phyloP scores from a whole-genome alignment of 306 rosid species.

The Lathyrus tuberosus region DNA sequence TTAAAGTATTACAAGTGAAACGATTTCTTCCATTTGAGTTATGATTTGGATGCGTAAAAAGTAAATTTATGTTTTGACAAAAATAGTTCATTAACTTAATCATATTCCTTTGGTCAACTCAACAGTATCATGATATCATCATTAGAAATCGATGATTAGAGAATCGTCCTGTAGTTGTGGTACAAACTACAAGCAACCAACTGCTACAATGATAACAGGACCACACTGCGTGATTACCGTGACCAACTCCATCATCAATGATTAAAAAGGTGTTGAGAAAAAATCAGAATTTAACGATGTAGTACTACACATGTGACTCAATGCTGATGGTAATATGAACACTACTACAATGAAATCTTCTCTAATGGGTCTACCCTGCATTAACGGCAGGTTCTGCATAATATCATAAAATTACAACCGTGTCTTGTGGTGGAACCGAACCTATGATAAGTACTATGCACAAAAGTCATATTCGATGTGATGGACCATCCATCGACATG shows the following conservation, averaged over 20 bases:
- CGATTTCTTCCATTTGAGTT: neutral
- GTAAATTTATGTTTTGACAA: neutral
- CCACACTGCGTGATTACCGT: conserved; percentile 1
- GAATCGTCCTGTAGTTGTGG: neutral
- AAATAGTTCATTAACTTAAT: neutral
- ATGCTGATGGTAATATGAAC: too few species aligned
- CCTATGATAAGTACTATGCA: conserved; percentile 71
- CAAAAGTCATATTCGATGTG: conserved; percentile 60
- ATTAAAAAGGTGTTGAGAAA: conserved; percentile 4
- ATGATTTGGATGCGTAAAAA: neutral
- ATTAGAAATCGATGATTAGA: neutral
- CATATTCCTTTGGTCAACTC: neutral
- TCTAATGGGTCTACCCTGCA: too few species aligned
- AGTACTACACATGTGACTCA: neutral
- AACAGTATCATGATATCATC: neutral
- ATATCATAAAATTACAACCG: too few species aligned
- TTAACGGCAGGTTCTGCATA: too few species aligned
- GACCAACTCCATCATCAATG: conserved; percentile 13
- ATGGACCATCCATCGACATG: conserved; percentile 60
- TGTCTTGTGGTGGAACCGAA: conserved; percentile 45
- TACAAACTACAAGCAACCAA: neutral
- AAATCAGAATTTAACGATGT: neutral
- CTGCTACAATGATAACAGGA: neutral
- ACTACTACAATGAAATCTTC: too few species aligned
- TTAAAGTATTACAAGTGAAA: too few species aligned